Base-by-base conservation (phyloP, 495 filamentous ascomycete genomes). In the Pseudevernia furfuracea region DNA sequence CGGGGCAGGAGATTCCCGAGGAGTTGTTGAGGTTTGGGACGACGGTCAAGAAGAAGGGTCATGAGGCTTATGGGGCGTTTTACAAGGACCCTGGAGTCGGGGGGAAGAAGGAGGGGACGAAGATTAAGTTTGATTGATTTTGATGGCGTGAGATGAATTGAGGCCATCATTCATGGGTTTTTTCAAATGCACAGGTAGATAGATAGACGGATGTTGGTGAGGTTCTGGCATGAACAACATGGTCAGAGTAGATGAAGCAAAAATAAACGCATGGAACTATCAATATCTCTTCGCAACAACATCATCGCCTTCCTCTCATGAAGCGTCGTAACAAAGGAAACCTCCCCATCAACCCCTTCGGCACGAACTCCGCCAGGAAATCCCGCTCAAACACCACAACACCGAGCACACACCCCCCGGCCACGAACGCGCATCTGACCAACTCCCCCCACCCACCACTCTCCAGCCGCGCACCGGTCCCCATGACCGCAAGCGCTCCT, bases 21-120 rank as follows among this genome's bases (percentile, higher is more conserved):
- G 88, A 86, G 17, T 76, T 97, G 43, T 74, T 96, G 66, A 96
- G 94, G 71, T 98, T 96, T 67, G 94, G 94, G 61, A 93, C 89
- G n/a, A 97, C 92, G 19, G 94, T 98, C 38, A 97, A 97, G 82
- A 96, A 95, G 82, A 97, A 97, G 89, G 85, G 84, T 49, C 93
- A 98, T 75, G 89, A 89, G 61, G 86, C 86, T 12, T 98, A 97
- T 73, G 94, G 94, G 53, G 89, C 90, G 1, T 97, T 96, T 71
- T 95, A 85, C 79, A 96, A 92, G 74, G 89, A 96, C 48, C 69
- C 75, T 44, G 89, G 88, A 64, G 84, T 83, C 60, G 67, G 64
- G 41, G 67, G 59, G 61, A 86, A 80, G 72, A 90, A 92, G 78
- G 84, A 89, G 72, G 89, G 89, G 0, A 95, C 88, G 63, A 97